Percentiles rank a stretch among this genome's conserved stretches.
phyloP scores from a whole-genome alignment of 371 early-diverging fungal species.

The Synchytrium microbalum region DNA sequence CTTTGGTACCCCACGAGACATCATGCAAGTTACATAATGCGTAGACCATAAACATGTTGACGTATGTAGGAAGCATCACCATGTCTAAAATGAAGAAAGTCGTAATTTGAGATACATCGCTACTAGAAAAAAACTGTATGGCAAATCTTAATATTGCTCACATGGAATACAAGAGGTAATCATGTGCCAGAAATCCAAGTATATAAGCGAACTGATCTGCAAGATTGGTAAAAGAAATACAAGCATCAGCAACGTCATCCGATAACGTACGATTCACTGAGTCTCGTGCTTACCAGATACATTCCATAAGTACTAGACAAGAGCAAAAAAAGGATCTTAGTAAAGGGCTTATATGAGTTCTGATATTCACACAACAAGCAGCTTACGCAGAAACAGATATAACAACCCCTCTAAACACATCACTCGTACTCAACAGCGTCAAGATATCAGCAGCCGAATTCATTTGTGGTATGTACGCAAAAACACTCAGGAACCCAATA shows the following conservation, averaged over 20 bases:
- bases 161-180: conserved; percentile 54
- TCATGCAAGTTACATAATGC: conserved; percentile 68
- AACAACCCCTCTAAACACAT: conserved; percentile 64
- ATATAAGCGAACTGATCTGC: too few relatives aligned
- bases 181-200: conserved; percentile 91
- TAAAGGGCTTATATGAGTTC: too few relatives aligned
- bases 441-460: conserved; percentile 16
- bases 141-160: conserved; percentile 58
- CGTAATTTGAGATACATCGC: conserved; percentile 39
- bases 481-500: conserved; percentile 40
- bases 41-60: conserved; percentile 85
- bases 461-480: conserved; percentile 39
- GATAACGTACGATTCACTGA: too few relatives aligned
- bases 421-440: conserved; percentile 9
- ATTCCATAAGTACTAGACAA: conserved; percentile 74
- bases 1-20: conserved; percentile 93
- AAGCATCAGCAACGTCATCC: too few relatives aligned
- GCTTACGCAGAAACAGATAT: conserved; percentile 63
- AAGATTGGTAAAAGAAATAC: too few relatives aligned
- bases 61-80: conserved; percentile 72
- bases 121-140: neutral
- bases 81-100: conserved; percentile 45
- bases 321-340: conserved; percentile 72
- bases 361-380: too few relatives aligned
- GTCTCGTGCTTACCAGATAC: too few relatives aligned